Percentiles rank a stretch among this genome's conserved stretches.
phyloP scores from a whole-genome alignment of 495 filamentous ascomycete genomes.

The Daldinia vernicosa region DNA sequence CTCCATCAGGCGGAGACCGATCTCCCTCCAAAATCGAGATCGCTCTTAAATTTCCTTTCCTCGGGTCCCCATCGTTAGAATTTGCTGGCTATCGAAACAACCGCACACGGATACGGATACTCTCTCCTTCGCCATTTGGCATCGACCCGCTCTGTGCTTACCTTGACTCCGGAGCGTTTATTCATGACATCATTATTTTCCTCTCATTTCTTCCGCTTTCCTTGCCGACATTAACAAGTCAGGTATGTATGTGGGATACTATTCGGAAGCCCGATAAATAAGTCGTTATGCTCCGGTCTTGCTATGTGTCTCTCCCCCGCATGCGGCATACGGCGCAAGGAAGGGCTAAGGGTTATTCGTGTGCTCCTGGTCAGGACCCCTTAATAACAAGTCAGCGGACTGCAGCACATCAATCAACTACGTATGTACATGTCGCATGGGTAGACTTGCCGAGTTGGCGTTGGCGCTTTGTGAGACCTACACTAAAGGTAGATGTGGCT shows the following conservation, averaged over 20 bases:
- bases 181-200: constrained; percentile 36
- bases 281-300: constrained; percentile 5
- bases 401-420: constrained; percentile 22
- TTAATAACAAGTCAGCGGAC: constrained; percentile 27
- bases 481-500: constrained; percentile 32
- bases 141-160: constrained; percentile 20
- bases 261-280: not conserved
- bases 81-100: constrained; percentile 26
- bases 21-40: constrained; percentile 21
- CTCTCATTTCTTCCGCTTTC: constrained; percentile 27
- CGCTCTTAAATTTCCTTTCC: constrained; percentile 1
- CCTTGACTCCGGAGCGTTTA: constrained; percentile 24
- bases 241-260: no score
- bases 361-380: constrained; percentile 18
- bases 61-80: not conserved
- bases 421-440: constrained; percentile 7
- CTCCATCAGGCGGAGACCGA: constrained; percentile 10
- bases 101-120: constrained; percentile 7
- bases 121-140: constrained; percentile 11
- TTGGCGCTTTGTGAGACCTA: constrained; percentile 32
- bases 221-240: constrained; percentile 2
- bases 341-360: constrained; percentile 1
- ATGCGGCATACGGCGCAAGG: not conserved
- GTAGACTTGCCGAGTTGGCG: constrained; percentile 38
- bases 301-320: constrained; percentile 9